Evolutionary conservation across 176 grass and related monocot species (phyloP).

Genomic region (Phragmites australis): DNA sequence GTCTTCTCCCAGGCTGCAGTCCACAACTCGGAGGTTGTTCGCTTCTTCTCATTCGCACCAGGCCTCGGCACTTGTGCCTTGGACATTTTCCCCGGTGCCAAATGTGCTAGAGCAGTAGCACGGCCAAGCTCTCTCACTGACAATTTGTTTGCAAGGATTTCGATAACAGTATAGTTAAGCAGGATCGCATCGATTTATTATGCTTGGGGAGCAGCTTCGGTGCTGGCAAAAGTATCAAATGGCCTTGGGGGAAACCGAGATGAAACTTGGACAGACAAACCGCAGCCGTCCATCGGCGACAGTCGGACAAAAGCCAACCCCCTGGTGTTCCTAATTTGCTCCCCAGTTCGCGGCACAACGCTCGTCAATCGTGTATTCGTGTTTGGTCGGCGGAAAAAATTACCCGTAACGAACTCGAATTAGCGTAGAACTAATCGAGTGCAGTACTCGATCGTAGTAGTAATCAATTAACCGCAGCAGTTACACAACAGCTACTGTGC

Average conservation of each 20-base stretch:
- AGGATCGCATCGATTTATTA: too few species aligned
- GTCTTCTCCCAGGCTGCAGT: neutral
- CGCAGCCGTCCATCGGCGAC: constrained; percentile 16
- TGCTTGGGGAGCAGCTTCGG: too few species aligned
- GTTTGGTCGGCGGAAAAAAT: constrained; percentile 22
- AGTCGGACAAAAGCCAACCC: neutral
- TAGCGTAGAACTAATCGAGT: too few species aligned
- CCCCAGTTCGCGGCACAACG: neutral
- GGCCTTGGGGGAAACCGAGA: too few species aligned
- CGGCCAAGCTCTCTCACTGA: neutral
- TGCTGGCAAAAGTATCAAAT: neutral
- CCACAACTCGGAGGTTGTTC: neutral
- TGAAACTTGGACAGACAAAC: neutral
- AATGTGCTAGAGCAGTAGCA: neutral
- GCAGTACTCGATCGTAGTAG: too few species aligned
- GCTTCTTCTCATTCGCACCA: neutral
- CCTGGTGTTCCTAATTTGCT: neutral
- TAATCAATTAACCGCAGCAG: too few species aligned
- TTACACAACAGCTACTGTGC: too few species aligned
- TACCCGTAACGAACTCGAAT: neutral
- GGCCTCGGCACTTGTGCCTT: constrained; percentile 33
- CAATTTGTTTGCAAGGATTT: too few species aligned
- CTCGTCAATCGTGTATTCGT: constrained; percentile 12
- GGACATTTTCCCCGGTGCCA: neutral
- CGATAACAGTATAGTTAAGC: too few species aligned